Base-by-base conservation (phyloP, 2,329 filamentous ascomycete genomes). In the Neophaeococcomyces mojaviensis region DNA sequence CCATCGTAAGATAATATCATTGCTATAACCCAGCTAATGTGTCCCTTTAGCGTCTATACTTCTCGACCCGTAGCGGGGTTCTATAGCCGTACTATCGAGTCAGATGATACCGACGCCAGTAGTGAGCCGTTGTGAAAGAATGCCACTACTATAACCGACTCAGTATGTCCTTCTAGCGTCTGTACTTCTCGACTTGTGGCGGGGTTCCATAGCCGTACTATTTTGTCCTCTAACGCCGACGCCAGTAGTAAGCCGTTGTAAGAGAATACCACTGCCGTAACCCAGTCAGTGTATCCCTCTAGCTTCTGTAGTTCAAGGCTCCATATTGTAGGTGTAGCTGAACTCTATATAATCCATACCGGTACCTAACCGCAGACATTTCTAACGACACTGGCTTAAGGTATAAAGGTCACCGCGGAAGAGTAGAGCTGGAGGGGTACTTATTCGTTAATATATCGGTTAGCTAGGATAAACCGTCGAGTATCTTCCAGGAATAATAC, bases 351-450 rank as follows among this genome's bases (percentile, higher is more conserved):
- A 8, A 60, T 51, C 47, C 50, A 55, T n/a, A n/a, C n/a, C n/a
- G n/a, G n/a, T n/a, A n/a, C n/a, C 54, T 26, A 31, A 44, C 20
- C 24, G 42, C 8, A 50, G 61, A 64, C 4, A 26, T 51, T 52
- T 42, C 57, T 51, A 63, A 63, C 20, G 54, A 49, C n/a, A n/a
- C n/a, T n/a, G n/a, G n/a, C n/a, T n/a, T n/a, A n/a, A n/a, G n/a
- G n/a, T n/a, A n/a, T n/a, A 46, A 66, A 68, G 13, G 61, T 37
- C 1, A 66, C 47, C 5, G 59, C 64, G 9, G 59, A 59, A 24
- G 16, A 55, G 47, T 68, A 67, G 15, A 62, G 37, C 49, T 68
- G 63, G 20, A 68, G 60, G 9, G 65, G 65, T 7, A 57, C 56
- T 30, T 40, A 39, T 26, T 62, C 52, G 28, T 59, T 51, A 30